Conservation (phyloP, 352 stramenopile genomes). For the Aphanomyces stellatus region DNA sequence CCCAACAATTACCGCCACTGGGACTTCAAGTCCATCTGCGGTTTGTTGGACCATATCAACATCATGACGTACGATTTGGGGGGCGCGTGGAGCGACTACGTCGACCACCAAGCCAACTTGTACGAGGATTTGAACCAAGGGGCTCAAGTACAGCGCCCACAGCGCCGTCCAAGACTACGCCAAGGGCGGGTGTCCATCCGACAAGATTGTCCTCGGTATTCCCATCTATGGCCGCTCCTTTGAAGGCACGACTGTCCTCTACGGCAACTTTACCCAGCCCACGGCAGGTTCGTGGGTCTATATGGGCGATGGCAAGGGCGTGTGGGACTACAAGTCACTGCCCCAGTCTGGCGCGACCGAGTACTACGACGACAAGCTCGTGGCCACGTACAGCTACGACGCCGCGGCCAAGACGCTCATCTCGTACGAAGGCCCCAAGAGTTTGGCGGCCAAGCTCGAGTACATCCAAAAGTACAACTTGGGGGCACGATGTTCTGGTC, state of each 20-base stretch:
- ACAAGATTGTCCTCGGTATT: slow-evolving; percentile 9
- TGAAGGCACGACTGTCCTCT: neutral
- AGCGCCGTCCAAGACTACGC: slow-evolving; percentile 1
- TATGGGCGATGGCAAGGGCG: neutral
- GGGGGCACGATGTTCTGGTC: slow-evolving; percentile 5
- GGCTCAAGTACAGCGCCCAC: neutral
- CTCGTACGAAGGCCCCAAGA: neutral
- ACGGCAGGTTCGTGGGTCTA: neutral
- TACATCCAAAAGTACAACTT: slow-evolving; percentile 11
- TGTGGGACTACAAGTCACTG: slow-evolving; percentile 7
- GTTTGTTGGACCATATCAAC: neutral
- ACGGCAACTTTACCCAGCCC: neutral
- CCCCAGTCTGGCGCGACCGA: neutral
- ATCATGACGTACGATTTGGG: slow-evolving; percentile 6
- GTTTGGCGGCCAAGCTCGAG: neutral
- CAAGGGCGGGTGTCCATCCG: neutral
- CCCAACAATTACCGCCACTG: slow-evolving; percentile 6
- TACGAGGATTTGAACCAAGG: neutral
- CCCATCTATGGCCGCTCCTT: slow-evolving; percentile 1
- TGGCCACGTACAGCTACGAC: slow-evolving; percentile 4
- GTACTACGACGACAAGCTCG: slow-evolving; percentile 1
- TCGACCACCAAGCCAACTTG: slow-evolving; percentile 8
- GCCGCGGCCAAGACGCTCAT: neutral
- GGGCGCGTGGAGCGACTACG: neutral
- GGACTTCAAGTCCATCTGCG: slow-evolving; percentile 7